Base-by-base conservation (phyloP, 139 green algal genomes). In the Yamagishiella unicocca region DNA sequence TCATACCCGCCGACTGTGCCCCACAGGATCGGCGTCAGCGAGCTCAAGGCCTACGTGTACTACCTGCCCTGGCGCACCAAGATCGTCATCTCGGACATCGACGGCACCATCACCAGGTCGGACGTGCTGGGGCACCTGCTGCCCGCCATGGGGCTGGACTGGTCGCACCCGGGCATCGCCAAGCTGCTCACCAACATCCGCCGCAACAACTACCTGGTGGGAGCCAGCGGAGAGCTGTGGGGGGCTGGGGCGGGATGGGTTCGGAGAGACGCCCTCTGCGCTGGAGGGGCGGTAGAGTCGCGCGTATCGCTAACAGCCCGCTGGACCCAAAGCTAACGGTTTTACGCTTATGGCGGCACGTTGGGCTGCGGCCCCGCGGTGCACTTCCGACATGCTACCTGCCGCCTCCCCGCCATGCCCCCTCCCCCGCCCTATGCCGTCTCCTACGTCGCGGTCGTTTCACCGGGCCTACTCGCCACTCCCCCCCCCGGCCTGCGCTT, bases 121-220 rank as follows among this genome's bases (percentile, higher is more conserved):
- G 97, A 98, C 84, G 76, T 98, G 82, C 89, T 99, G 82, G 97
- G 97, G 21, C 97, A 99, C 89, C 68, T 99, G 85, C 92, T 98
- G 88, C 94, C 96, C 4, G 88, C 95, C 45, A 92, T 99, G 61
- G 96, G 96, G 0, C 89, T 93, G 53, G 97, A 99, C 93, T 99
- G 96, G 96, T 95, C 85, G 43, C 97, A 99, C 90, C 80, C 88
- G 19, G 97, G 96, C 70, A 94, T 99, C 55, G 93, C 96, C 33
- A 74, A 92, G 71, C 94, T 99, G 66, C 95, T 98, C 85, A 92
- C 89, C 43, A 94, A 96, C 92, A 94, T 97, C 58, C 73, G 85
- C 42, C 50, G 64, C 42, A 98, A 98, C 83, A 95, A 95, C 71
- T 98, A 98, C 88, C 85, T 94, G 90, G 93, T 95, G 53, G 0